A percentile compares a stretch with the other conserved stretches of the same genome.
Evolutionary conservation across 2,329 filamentous ascomycete species (phyloP).

Genomic region (Penicillium sp.): DNA sequence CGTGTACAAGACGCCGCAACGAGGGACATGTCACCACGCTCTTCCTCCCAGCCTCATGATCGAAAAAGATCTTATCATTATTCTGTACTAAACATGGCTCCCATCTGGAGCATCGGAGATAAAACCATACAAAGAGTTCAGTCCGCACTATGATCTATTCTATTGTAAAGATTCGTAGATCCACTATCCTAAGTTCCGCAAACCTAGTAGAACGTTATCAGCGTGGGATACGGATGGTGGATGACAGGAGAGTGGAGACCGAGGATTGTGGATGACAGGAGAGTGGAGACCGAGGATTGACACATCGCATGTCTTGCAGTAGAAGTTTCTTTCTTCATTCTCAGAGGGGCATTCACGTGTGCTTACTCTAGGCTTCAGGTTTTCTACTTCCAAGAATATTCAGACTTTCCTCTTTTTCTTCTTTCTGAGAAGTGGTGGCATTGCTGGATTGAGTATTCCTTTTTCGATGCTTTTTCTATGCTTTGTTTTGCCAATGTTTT

Average conservation of each 20-base stretch:
- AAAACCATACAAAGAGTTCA: background rate
- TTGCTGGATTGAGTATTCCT: background rate
- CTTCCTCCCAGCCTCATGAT: background rate
- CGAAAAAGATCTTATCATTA: background rate
- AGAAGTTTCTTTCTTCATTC: background rate
- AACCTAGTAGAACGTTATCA: background rate
- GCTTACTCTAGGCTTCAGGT: background rate
- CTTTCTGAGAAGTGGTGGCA: background rate
- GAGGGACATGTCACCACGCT: background rate
- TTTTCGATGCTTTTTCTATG: background rate
- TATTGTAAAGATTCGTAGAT: background rate
- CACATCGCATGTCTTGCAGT: background rate
- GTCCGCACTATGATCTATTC: background rate
- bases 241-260: background rate
- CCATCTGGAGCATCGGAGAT: background rate
- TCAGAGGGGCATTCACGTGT: background rate
- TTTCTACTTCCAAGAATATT: background rate
- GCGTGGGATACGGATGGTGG: background rate
- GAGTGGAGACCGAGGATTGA: background rate
- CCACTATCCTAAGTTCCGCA: background rate
- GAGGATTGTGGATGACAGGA: background rate
- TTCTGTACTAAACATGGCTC: background rate
- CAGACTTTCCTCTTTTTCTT: background rate
- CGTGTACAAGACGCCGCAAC: background rate
- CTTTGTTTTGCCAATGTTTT: background rate